Evolutionary conservation across 2,329 filamentous ascomycete species (phyloP), one percentile per base, ranked within the genome.

Genomic region (Cladosporium sp.): DNA sequence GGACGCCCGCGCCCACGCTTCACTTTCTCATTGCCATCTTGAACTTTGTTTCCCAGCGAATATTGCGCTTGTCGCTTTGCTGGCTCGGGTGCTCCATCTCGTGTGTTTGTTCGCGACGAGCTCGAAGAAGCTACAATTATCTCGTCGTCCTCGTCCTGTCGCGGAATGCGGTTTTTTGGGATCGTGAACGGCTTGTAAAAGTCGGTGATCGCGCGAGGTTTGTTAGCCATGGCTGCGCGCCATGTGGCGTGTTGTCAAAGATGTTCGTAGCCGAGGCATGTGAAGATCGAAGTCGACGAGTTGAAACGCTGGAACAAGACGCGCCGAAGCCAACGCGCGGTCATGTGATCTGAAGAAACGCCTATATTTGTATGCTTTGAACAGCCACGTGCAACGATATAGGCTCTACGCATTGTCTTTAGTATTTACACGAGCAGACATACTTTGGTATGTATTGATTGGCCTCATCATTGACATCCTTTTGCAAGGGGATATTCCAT

Each of bases 111-210:
- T 49, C 22, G 43, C n/a, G 45, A 50, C 14, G 42, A 40, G n/a
- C 22, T 57, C 17, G 55, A 39, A 28, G 55, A 37, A 7, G 61
- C 66, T 61, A 72, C 64, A 38, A 70, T 69, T 40, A 67, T 61
- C 11, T 67, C 64, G 14, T 67, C 66, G 19, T 66, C 59, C 12
- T 62, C 58, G 36, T 63, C 59, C 34, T 63, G 60, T 14, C 55
- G 60, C n/a, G 64, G 67, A 28, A 66, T 64, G 45, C 55, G 59
- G 61, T 55, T 60, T 45, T 64, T 65, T 5, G 67, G 68, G 4
- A 70, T 64, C 28, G 66, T 57, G 52, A 73, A 75, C 1, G 74
- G 73, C 49, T 73, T 75, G 67, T 83, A 82, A 63, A 78, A 82
- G 55, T 78, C 75, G 9, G 71, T 73, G 34, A 82, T 77, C 25